phyloP scores from a whole-genome alignment of 495 filamentous ascomycete genomes.

The Aspergillus nanangensis region DNA sequence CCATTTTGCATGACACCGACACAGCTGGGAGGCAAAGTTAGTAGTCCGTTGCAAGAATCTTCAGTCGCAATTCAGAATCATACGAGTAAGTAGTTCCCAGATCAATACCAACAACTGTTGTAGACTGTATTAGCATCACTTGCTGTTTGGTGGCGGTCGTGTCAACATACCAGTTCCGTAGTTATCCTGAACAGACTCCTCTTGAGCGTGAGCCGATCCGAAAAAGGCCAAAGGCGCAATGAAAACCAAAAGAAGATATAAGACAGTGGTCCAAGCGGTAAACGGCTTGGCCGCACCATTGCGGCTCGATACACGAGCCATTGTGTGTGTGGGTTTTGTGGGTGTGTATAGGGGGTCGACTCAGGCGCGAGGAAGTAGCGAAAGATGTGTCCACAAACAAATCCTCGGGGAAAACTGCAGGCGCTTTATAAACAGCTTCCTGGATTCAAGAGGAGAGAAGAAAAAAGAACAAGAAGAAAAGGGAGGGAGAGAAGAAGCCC shows the following conservation, averaged over 20 bases:
- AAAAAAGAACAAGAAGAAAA: conserved; percentile 6
- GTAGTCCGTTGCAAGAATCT: conserved; percentile 4
- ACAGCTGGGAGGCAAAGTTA: no score
- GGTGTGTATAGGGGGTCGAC: no score
- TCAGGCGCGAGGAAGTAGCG: no score
- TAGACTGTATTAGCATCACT: conserved; percentile 2
- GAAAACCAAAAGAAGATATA: conserved; percentile 82
- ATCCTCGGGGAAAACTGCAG: not conserved
- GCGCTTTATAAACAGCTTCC: no score
- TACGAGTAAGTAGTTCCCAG: conserved; percentile 95
- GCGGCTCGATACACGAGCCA: conserved; percentile 44
- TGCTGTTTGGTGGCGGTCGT: conserved; percentile 9
- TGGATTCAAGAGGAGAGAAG: conserved; percentile 3
- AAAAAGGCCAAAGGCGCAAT: conserved; percentile 72
- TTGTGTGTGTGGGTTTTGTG: conserved; percentile 16
- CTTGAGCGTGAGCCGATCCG: conserved; percentile 68
- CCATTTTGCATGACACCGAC: conserved; percentile 99
- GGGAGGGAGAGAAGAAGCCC: conserved; percentile 8
- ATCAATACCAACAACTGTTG: conserved; percentile 90
- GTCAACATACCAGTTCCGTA: conserved; percentile 61
- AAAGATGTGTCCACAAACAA: no score
- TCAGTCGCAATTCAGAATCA: no score
- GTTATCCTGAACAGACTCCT: conserved; percentile 63
- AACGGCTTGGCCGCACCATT: conserved; percentile 47
- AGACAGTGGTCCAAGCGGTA: conserved; percentile 63